Base-by-base conservation (phyloP, 805 yeast species). In the Kuraishia piskuri region DNA sequence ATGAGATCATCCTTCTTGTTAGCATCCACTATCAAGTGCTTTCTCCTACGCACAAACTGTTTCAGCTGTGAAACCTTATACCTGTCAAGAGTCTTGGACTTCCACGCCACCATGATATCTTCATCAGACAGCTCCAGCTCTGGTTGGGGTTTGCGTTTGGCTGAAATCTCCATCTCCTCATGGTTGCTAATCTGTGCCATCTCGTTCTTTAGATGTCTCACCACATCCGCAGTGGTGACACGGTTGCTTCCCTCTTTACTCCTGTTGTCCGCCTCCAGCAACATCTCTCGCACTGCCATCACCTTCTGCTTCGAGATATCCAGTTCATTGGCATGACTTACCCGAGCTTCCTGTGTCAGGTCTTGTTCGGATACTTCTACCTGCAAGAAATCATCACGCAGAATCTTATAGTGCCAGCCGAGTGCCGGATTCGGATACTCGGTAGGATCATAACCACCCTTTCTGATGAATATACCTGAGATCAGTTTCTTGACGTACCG, bases 341-440 rank as follows among this genome's bases (percentile, higher is more conserved):
- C 46, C 24, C 50, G 54, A 40, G 52, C 46, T 22, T 49, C 12
- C 9, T 40, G 21, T 49, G 46, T 22, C 48, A 55, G 25, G 24
- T 26, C 50, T 3, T 48, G 46, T 5, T 52, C 48, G 7, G 52
- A 68, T n/a, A 68, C 59, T 51, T 77, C 81, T 21, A 73, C 73
- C 59, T 87, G 91, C 50, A 90, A 68, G 19, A 88, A 73, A 54
- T 80, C 78, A 52, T 86, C 85, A 59, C 85, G 84, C 20, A 90
- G 65, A 0, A 83, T 68, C 54, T 79, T 77, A 65, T 80, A 83
- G 61, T 84, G 87, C 73, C 84, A 84, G 56, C 82, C 82, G 45
- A 90, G 65, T 2, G 77, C 70, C 0, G 96, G 95, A 61, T 87
- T 88, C 22, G 76, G 74, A 59, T 72, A 84, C 10, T 81, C 77